These are phyloP conservation scores for Fusarium kyushuense DNA, from an alignment of 2,329 filamentous ascomycete species.

Conservation along the genomic window DNA sequence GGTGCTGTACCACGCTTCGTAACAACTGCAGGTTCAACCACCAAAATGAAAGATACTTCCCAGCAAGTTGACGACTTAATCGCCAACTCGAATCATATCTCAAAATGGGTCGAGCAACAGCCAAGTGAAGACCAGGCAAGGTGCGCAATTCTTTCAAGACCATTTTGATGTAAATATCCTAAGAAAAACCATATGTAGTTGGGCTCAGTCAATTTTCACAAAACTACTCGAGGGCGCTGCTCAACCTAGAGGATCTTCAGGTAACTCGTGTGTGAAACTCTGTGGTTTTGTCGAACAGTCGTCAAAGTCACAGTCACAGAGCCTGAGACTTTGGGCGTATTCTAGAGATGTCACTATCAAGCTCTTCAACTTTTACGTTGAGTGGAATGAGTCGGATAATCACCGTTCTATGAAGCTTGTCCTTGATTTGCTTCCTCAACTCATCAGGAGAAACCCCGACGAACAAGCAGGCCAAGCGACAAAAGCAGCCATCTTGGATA, in stretches of 20 bases:
- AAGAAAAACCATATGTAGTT: slow-evolving; percentile 39
- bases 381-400: slow-evolving; percentile 75
- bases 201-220: slow-evolving; percentile 59
- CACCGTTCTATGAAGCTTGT: slow-evolving; percentile 73
- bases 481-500: slow-evolving; percentile 62
- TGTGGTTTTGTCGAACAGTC: slow-evolving; percentile 73
- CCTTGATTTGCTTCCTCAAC: slow-evolving; percentile 67
- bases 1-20: background rate
- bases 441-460: slow-evolving; percentile 64
- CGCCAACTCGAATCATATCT: slow-evolving; percentile 53
- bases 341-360: slow-evolving; percentile 60
- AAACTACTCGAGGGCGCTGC: slow-evolving; percentile 62
- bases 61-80: slow-evolving; percentile 51
- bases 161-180: slow-evolving; percentile 38
- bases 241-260: slow-evolving; percentile 67
- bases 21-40: slow-evolving; percentile 5
- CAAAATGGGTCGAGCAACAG: slow-evolving; percentile 60
- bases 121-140: slow-evolving; percentile 50
- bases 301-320: slow-evolving; percentile 60
- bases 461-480: slow-evolving; percentile 53
- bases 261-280: slow-evolving; percentile 68
- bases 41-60: slow-evolving; percentile 44
- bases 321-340: slow-evolving; percentile 64
- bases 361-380: slow-evolving; percentile 72
- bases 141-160: slow-evolving; percentile 50